Conservation (phyloP, 176 grass and related monocot species). For the Urochloa ruziziensis region DNA sequence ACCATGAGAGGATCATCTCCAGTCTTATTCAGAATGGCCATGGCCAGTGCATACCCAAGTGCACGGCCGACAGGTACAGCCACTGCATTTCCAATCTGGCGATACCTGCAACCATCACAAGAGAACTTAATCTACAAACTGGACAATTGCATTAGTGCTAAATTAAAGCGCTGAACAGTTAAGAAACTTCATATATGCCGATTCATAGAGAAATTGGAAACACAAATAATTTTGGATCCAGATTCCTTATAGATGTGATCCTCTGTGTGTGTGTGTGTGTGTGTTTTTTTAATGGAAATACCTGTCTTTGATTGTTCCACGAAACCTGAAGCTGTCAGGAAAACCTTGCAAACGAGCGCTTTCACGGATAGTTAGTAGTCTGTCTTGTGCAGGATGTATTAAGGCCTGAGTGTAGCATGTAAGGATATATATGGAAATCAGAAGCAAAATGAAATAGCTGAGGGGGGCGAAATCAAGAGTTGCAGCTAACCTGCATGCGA, state of each 20-base stretch:
- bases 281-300: slow-evolving; percentile 7
- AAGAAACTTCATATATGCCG: not conserved
- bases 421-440: slow-evolving; percentile 22
- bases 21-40: slow-evolving; percentile 56
- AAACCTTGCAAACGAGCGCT: slow-evolving; percentile 92
- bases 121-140: slow-evolving; percentile 20
- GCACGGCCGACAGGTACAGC: slow-evolving; percentile 76
- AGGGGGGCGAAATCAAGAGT: not conserved
- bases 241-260: not conserved
- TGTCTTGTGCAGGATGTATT: slow-evolving; percentile 86
- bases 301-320: slow-evolving; percentile 82
- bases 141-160: not conserved
- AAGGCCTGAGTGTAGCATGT: slow-evolving; percentile 58
- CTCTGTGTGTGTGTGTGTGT: too few species aligned
- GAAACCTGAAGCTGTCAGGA: slow-evolving; percentile 84
- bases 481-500: slow-evolving; percentile 57
- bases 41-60: slow-evolving; percentile 69
- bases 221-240: not conserved
- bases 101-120: slow-evolving; percentile 61
- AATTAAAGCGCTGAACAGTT: slow-evolving; percentile 1
- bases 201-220: not conserved
- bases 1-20: slow-evolving; percentile 61
- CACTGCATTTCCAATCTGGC: slow-evolving; percentile 91
- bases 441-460: slow-evolving; percentile 15
- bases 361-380: slow-evolving; percentile 81